A percentile compares a stretch with the other conserved stretches of the same genome.
Evolutionary conservation across 768 basidiomycete genomes (phyloP).

Genomic region (Mrakia frigida): DNA sequence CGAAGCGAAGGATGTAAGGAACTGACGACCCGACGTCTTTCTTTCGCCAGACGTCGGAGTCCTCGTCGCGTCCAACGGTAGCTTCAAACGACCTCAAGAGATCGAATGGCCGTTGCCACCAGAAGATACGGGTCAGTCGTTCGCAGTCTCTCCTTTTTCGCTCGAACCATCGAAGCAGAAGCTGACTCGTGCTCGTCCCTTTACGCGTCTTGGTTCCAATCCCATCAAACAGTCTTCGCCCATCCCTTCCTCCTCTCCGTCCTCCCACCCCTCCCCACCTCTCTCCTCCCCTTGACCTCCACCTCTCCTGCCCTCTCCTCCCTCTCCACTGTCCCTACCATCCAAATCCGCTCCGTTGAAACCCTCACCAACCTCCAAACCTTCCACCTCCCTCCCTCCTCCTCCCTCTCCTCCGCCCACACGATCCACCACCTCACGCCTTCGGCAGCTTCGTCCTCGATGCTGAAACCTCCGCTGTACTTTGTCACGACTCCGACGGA

Average conservation of each 20-base stretch:
- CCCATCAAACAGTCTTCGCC: conserved; percentile 54
- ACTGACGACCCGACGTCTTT: too few species aligned
- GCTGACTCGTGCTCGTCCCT: conserved; percentile 5
- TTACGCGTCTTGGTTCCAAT: conserved; percentile 10
- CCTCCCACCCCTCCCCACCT: conserved; percentile 56
- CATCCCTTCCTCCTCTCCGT: conserved; percentile 73
- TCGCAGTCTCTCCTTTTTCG: not conserved
- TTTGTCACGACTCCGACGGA: conserved; percentile 67
- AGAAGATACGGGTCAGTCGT: conserved; percentile 65
- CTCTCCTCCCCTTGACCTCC: conserved; percentile 47
- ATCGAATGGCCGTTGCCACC: conserved; percentile 75
- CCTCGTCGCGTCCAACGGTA: conserved; percentile 60
- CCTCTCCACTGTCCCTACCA: conserved; percentile 48
- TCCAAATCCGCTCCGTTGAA: conserved; percentile 68
- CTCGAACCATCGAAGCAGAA: conserved; percentile 17
- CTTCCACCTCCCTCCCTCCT: conserved; percentile 58
- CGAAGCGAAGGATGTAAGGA: too few species aligned
- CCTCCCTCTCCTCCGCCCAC: conserved; percentile 35
- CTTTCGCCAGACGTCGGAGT: conserved; percentile 59
- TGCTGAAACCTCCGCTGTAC: conserved; percentile 54
- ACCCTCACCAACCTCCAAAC: conserved; percentile 60
- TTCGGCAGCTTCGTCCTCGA: conserved; percentile 45
- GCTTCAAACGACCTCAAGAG: conserved; percentile 49
- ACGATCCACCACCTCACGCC: conserved; percentile 60
- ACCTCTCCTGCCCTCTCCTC: conserved; percentile 34